phyloP scores from a whole-genome alignment of 2,329 filamentous ascomycete genomes.

The Microdochium paspali region DNA sequence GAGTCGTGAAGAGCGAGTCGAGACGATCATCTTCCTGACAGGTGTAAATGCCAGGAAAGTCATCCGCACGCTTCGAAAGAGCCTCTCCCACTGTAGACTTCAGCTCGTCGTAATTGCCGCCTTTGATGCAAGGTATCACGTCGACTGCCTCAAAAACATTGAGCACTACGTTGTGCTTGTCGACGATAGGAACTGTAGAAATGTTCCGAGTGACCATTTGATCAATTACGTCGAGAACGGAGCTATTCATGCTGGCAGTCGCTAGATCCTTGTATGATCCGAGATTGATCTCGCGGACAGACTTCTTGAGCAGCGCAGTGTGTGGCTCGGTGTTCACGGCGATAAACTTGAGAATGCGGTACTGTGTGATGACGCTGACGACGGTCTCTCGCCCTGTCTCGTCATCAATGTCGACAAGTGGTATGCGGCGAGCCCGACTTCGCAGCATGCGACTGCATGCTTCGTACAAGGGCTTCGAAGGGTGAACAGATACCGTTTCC shows the following conservation, averaged over 20 bases:
- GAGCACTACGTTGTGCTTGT: constrained; percentile 65
- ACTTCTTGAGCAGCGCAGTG: constrained; percentile 81
- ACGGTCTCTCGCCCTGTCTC: constrained; percentile 90
- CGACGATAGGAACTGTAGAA: constrained; percentile 87
- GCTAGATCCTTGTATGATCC: constrained; percentile 76
- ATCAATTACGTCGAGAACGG: constrained; percentile 91
- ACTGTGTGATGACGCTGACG: constrained; percentile 94
- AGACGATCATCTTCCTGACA: constrained; percentile 86
- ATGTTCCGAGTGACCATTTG: constrained; percentile 89
- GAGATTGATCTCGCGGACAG: constrained; percentile 71
- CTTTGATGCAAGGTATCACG: constrained; percentile 92
- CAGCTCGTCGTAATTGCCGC: constrained; percentile 84
- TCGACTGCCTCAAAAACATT: constrained; percentile 98
- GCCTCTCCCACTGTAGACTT: constrained; percentile 81
- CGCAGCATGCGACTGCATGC: constrained; percentile 90
- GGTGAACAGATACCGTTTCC: constrained; percentile 93
- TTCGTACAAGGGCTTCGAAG: constrained; percentile 83
- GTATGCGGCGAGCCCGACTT: constrained; percentile 86
- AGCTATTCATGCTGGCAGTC: constrained; percentile 79
- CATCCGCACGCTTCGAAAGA: constrained; percentile 74
- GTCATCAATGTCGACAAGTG: constrained; percentile 85
- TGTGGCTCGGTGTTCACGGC: constrained; percentile 83
- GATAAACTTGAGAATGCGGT: constrained; percentile 97
- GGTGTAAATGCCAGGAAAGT: constrained; percentile 94
- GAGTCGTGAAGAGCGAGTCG: constrained; percentile 93